phyloP scores from a whole-genome alignment of 164 flowering plant genomes.

The Piper longum region DNA sequence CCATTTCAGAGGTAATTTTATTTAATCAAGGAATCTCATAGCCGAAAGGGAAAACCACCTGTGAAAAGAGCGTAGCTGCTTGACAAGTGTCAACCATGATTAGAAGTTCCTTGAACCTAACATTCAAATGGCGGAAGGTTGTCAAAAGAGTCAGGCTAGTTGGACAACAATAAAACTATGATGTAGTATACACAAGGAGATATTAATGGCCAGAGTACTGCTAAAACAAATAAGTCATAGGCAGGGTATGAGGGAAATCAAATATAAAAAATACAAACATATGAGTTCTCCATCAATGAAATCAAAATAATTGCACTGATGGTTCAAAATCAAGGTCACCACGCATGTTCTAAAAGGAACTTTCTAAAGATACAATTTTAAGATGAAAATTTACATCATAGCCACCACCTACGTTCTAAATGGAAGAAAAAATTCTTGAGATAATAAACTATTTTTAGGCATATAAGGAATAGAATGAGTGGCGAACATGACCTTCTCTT shows the following conservation, averaged over 20 bases:
- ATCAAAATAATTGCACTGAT: too few relatives aligned
- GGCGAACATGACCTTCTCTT: conserved; percentile 42
- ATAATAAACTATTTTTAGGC: background rate
- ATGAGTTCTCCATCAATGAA: too few relatives aligned
- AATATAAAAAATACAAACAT: too few relatives aligned
- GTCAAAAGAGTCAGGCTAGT: background rate
- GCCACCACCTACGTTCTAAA: background rate
- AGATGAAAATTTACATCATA: too few relatives aligned
- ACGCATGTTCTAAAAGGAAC: too few relatives aligned
- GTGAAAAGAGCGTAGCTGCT: conserved; percentile 92
- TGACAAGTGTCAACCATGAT: conserved; percentile 99
- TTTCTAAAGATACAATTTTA: too few relatives aligned
- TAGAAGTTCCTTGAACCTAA: conserved; percentile 89
- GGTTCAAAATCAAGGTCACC: too few relatives aligned
- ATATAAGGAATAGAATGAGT: background rate
- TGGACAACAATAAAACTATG: background rate
- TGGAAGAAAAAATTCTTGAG: background rate
- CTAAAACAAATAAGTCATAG: background rate
- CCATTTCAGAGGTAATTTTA: background rate
- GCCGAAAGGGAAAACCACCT: conserved; percentile 28
- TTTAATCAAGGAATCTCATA: too few relatives aligned
- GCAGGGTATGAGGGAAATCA: too few relatives aligned
- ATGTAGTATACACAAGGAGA: too few relatives aligned
- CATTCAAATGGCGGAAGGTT: too few relatives aligned
- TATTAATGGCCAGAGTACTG: background rate